Percentiles rank a stretch among this genome's conserved stretches.
phyloP scores from a whole-genome alignment of 2,329 filamentous ascomycete species.

The Beauveria bassiana region DNA sequence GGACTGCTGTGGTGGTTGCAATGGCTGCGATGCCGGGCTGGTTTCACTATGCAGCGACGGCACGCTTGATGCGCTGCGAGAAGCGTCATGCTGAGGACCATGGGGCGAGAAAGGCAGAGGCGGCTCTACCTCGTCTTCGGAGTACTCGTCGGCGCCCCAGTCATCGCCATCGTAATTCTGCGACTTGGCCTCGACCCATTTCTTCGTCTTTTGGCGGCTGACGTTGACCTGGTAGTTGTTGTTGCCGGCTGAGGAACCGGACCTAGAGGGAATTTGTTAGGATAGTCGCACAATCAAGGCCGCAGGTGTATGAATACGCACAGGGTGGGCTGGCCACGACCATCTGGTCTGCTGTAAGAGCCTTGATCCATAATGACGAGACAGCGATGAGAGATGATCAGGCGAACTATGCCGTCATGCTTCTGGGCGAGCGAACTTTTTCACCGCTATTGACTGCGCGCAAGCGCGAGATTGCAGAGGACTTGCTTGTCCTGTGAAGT shows the following conservation, averaged over 20 bases:
- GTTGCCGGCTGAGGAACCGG: slow-evolving; percentile 9
- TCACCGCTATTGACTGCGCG: background rate
- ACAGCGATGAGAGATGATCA: background rate
- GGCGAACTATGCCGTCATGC: background rate
- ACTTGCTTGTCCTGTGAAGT: background rate
- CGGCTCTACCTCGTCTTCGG: slow-evolving; percentile 40
- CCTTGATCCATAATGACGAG: slow-evolving; percentile 9
- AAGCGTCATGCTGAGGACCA: background rate
- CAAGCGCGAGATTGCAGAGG: background rate
- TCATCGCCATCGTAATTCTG: slow-evolving; percentile 88
- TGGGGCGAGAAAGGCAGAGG: background rate
- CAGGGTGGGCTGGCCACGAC: slow-evolving; percentile 9
- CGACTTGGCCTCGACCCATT: slow-evolving; percentile 87
- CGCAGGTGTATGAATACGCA: background rate
- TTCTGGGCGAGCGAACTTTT: background rate
- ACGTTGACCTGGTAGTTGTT: slow-evolving; percentile 71
- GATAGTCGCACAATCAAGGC: background rate
- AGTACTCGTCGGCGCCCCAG: slow-evolving; percentile 70
- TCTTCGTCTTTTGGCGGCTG: slow-evolving; percentile 81
- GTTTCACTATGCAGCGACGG: slow-evolving; percentile 21
- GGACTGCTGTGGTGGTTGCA: background rate
- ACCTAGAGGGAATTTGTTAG: background rate
- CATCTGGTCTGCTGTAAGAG: slow-evolving; percentile 11
- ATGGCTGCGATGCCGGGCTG: slow-evolving; percentile 9
- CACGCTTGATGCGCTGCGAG: background rate